A percentile compares a stretch with the other conserved stretches of the same genome.
Conservation (phyloP, 257 asterid genomes). For the Craterostigma plantagineum region DNA sequence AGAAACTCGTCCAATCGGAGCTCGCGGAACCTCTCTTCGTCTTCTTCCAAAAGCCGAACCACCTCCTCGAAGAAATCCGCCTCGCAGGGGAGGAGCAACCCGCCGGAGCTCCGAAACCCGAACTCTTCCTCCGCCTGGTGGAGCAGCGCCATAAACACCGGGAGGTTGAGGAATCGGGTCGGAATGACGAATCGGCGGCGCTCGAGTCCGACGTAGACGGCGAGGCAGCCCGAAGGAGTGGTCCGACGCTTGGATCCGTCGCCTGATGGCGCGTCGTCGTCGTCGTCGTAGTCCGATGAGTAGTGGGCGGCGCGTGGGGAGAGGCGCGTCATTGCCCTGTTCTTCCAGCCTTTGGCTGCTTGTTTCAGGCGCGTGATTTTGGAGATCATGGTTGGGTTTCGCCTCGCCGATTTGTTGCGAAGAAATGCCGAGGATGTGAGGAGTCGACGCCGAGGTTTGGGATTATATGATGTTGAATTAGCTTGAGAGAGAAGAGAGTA, state of each 20-base stretch:
- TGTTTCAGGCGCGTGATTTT: conserved; percentile 1
- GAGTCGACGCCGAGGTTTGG: too few species aligned
- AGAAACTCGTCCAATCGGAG: conserved; percentile 27
- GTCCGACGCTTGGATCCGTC: not conserved
- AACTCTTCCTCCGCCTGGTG: conserved; percentile 53
- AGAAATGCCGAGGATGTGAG: too few species aligned
- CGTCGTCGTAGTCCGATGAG: not conserved
- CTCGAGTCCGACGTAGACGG: conserved; percentile 36
- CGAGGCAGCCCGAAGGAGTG: conserved; percentile 37
- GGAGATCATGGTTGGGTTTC: not conserved
- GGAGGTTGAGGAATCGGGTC: conserved; percentile 44
- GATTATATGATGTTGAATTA: too few species aligned
- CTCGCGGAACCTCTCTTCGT: conserved; percentile 26
- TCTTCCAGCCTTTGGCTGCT: not conserved
- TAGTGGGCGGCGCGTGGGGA: not conserved
- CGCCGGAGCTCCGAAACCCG: conserved; percentile 39
- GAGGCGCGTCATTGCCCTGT: not conserved
- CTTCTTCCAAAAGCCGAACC: conserved; percentile 22
- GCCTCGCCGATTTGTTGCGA: too few species aligned
- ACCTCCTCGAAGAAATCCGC: conserved; percentile 24
- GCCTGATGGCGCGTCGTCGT: not conserved
- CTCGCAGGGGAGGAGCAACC: conserved; percentile 43
- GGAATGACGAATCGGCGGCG: conserved; percentile 44
- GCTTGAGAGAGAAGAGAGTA: too few species aligned
- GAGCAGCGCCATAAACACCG: conserved; percentile 32